Percentiles rank a stretch among this genome's conserved stretches.
phyloP scores from a whole-genome alignment of 371 early-diverging fungal species.

The Lichtheimia hyalospora region DNA sequence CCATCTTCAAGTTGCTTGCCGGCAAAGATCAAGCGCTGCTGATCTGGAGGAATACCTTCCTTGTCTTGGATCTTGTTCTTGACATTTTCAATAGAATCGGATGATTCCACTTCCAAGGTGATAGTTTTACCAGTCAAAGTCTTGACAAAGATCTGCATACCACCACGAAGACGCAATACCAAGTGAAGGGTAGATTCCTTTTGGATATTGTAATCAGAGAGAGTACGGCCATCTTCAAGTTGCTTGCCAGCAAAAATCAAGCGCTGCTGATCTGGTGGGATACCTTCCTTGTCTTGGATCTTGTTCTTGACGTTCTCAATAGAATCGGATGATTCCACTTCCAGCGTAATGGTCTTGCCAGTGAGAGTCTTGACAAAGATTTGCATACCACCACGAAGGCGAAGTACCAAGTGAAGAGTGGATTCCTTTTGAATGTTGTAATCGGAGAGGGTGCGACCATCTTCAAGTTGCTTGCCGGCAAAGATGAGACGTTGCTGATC shows the following conservation, averaged over 20 bases:
- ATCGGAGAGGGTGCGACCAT: conserved; percentile 77
- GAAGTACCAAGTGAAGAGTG: conserved; percentile 89
- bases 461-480: conserved; percentile 86
- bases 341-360: conserved; percentile 91
- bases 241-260: conserved; percentile 86
- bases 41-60: conserved; percentile 95
- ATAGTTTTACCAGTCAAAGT: conserved; percentile 94
- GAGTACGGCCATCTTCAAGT: conserved; percentile 79
- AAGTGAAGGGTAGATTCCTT: conserved; percentile 89
- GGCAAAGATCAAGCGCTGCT: conserved; percentile 93
- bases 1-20: conserved; percentile 93
- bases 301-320: conserved; percentile 91
- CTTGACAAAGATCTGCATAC: conserved; percentile 56
- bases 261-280: conserved; percentile 85
- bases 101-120: conserved; percentile 89
- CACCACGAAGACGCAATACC: conserved; percentile 89
- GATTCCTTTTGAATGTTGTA: conserved; percentile 79
- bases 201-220: conserved; percentile 73
- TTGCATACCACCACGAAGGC: conserved; percentile 78
- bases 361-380: conserved; percentile 78
- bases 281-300: conserved; percentile 97
- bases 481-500: conserved; percentile 88
- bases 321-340: conserved; percentile 86
- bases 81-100: conserved; percentile 88
- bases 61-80: conserved; percentile 94